Percentiles rank a stretch among this genome's conserved stretches.
Evolutionary conservation across 2,329 filamentous ascomycete genomes (phyloP).

Genomic region (Phaeosphaeriaceae sp.): DNA sequence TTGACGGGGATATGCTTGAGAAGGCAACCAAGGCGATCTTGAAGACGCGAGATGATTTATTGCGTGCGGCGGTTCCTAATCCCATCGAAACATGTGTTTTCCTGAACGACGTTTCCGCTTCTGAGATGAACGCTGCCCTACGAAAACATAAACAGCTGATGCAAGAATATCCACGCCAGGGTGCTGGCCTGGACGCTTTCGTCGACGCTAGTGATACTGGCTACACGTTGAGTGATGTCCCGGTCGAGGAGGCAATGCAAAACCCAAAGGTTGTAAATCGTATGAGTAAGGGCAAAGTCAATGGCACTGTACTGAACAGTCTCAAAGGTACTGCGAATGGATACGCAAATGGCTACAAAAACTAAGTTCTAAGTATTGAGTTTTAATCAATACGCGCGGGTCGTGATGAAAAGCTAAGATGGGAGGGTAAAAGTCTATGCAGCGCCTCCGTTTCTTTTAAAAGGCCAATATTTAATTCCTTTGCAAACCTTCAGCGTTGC

Average conservation of each 20-base stretch:
- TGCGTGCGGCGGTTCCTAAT: constrained; percentile 71
- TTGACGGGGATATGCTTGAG: constrained; percentile 69
- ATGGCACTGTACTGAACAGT: constrained; percentile 13
- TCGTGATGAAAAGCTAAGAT: no score
- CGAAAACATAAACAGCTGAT: constrained; percentile 68
- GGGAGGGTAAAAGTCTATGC: no score
- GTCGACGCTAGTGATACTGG: constrained; percentile 74
- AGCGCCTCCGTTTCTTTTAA: no score
- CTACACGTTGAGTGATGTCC: constrained; percentile 56
- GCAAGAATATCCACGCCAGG: constrained; percentile 67
- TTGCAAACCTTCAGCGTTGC: no score
- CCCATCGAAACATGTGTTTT: constrained; percentile 72
- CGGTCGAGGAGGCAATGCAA: constrained; percentile 42
- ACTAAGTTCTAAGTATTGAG: no score
- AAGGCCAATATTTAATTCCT: no score
- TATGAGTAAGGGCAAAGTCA: constrained; percentile 29
- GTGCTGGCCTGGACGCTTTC: constrained; percentile 71
- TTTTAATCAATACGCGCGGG: no score
- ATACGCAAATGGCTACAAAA: constrained; percentile 32
- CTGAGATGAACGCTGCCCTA: constrained; percentile 68
- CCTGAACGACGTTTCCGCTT: constrained; percentile 68
- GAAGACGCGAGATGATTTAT: constrained; percentile 71
- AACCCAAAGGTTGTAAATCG: constrained; percentile 29
- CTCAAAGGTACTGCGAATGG: constrained; percentile 19
- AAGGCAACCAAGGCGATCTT: constrained; percentile 72